A percentile compares a stretch with the other conserved stretches of the same genome.
These are phyloP conservation scores for Keithomyces neogunnii DNA, from an alignment of 2,329 filamentous ascomycete genomes.

Conservation along the genomic window DNA sequence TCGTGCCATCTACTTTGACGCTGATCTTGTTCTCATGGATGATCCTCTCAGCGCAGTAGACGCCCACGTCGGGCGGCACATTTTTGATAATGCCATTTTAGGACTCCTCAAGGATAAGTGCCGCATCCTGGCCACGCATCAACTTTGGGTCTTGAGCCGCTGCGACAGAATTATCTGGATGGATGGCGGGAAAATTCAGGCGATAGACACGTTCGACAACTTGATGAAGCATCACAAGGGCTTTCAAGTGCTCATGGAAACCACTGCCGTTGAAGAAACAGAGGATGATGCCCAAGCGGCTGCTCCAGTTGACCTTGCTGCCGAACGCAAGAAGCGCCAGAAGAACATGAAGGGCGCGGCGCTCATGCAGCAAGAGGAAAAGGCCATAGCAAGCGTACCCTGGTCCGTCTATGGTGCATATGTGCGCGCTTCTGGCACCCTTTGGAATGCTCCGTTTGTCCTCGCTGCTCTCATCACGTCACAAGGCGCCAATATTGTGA, in stretches of 20 bases:
- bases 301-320: constrained; percentile 23
- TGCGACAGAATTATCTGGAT: constrained; percentile 93
- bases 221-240: constrained; percentile 70
- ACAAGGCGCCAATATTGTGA: constrained; percentile 78
- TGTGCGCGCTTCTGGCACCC: constrained; percentile 63
- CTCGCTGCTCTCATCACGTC: constrained; percentile 57
- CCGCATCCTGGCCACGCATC: constrained; percentile 86
- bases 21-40: constrained; percentile 61
- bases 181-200: constrained; percentile 75
- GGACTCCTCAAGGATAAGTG: constrained; percentile 85
- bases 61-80: constrained; percentile 61
- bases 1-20: constrained; percentile 63
- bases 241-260: constrained; percentile 79
- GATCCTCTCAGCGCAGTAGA: constrained; percentile 63
- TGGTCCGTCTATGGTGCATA: constrained; percentile 77
- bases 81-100: constrained; percentile 91
- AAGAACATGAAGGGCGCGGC: constrained; percentile 50
- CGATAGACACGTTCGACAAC: constrained; percentile 82
- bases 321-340: constrained; percentile 32
- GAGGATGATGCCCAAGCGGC: constrained; percentile 41
- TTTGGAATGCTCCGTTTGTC: constrained; percentile 60
- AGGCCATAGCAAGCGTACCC: constrained; percentile 66
- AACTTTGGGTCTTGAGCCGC: constrained; percentile 82
- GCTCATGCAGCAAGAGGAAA: constrained; percentile 67
- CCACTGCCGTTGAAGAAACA: constrained; percentile 65